These are phyloP conservation scores for Corchorus olitorius DNA, from an alignment of 345 rosid species.

Conservation along the genomic window DNA sequence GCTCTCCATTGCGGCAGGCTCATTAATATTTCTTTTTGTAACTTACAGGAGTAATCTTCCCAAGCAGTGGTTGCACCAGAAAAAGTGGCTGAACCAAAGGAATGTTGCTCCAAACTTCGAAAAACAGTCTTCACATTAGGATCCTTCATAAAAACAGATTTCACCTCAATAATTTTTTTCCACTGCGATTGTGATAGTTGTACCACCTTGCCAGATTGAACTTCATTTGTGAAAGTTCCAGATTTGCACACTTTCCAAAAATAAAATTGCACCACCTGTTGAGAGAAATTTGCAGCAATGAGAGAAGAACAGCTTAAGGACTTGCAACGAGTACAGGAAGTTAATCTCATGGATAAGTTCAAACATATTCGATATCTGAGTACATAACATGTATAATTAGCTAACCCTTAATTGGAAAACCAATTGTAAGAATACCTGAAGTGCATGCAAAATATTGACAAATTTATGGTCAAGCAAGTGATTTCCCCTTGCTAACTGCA, in stretches of 20 bases:
- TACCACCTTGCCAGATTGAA: conserved; percentile 25
- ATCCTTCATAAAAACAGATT: conserved; percentile 44
- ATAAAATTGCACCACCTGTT: conserved; percentile 69
- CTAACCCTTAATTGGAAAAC: neutral
- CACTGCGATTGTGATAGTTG: conserved; percentile 44
- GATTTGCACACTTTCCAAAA: conserved; percentile 53
- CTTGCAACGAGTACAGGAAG: neutral
- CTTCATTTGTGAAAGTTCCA: conserved; percentile 10
- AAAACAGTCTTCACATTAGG: conserved; percentile 35
- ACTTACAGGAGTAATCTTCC: conserved; percentile 49
- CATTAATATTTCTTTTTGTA: conserved; percentile 41
- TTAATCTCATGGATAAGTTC: neutral
- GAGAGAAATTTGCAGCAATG: neutral
- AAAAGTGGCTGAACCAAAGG: conserved; percentile 43
- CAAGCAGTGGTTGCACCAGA: conserved; percentile 45
- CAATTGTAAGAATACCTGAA: conserved; percentile 59
- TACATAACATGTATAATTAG: neutral
- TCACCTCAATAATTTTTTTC: conserved; percentile 39
- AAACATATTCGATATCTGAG: neutral
- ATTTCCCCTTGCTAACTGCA: conserved; percentile 62
- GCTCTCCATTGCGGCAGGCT: conserved; percentile 70
- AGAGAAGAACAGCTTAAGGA: neutral
- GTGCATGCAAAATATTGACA: conserved; percentile 66
- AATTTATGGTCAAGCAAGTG: conserved; percentile 48
- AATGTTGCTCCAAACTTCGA: conserved; percentile 14